A percentile compares a stretch with the other conserved stretches of the same genome.
Conservation (phyloP, 2,329 filamentous ascomycete genomes). For the Berkeleyomyces rouxiae region DNA sequence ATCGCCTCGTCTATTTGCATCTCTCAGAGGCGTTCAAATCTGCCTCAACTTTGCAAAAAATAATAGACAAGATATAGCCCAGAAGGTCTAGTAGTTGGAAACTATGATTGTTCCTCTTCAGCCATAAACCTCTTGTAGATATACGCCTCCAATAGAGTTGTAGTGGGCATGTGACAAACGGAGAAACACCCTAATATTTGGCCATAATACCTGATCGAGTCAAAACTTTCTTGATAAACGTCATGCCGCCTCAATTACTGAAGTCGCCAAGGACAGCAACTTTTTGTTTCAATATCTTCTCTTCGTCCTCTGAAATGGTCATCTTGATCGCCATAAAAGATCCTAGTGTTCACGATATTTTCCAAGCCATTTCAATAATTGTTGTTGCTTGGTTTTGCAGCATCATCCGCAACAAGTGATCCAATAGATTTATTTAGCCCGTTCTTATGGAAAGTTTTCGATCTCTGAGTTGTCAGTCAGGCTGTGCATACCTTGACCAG, state of each 20-base stretch:
- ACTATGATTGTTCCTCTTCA: conserved; percentile 8
- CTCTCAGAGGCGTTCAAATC: neutral
- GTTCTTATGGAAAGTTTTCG: conserved; percentile 75
- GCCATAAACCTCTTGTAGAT: neutral
- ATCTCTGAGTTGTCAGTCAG: conserved; percentile 66
- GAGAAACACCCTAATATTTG: conserved; percentile 68
- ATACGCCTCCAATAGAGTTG: neutral
- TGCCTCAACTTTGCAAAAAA: neutral
- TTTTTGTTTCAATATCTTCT: conserved; percentile 69
- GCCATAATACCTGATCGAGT: conserved; percentile 98
- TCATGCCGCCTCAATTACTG: conserved; percentile 62
- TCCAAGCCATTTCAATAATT: conserved; percentile 55
- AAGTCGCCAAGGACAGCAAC: conserved; percentile 38
- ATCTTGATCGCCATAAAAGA: conserved; percentile 68
- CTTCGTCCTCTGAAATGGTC: conserved; percentile 66
- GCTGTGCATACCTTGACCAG: conserved; percentile 60
- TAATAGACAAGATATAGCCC: conserved; percentile 34
- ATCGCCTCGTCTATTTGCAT: neutral
- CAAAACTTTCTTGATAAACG: conserved; percentile 98
- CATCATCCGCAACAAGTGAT: conserved; percentile 62
- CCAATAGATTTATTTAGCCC: conserved; percentile 71
- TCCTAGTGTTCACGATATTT: conserved; percentile 56
- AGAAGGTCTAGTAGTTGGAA: conserved; percentile 62
- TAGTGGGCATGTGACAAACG: conserved; percentile 3
- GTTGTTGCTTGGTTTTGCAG: conserved; percentile 60